These are phyloP conservation scores for Wickerhamiella siamensis DNA, from an alignment of 805 yeast species.

Conservation along the genomic window DNA sequence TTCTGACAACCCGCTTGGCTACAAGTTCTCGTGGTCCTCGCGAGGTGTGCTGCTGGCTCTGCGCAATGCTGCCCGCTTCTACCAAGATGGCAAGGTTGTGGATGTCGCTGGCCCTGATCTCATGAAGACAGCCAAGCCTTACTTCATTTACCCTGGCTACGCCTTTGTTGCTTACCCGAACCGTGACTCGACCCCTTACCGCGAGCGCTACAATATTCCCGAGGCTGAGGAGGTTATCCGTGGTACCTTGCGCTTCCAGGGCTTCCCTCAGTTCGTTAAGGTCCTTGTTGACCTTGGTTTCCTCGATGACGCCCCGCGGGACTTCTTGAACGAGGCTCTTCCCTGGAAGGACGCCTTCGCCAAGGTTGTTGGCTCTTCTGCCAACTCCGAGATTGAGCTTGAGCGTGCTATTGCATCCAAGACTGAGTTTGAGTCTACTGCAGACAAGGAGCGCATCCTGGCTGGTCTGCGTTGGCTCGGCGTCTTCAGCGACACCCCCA, in stretches of 20 bases:
- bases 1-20: conserved; percentile 95
- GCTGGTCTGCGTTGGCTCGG: conserved; percentile 92
- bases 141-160: conserved; percentile 89
- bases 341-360: conserved; percentile 88
- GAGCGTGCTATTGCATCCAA: conserved; percentile 59
- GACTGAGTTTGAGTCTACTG: conserved; percentile 67
- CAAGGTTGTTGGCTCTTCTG: conserved; percentile 56
- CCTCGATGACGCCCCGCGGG: conserved; percentile 61
- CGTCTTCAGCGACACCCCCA: conserved; percentile 59
- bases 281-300: conserved; percentile 89
- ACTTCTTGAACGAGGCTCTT: conserved; percentile 36
- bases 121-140: conserved; percentile 90
- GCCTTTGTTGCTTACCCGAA: conserved; percentile 93
- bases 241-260: conserved; percentile 96
- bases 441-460: conserved; percentile 74
- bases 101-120: conserved; percentile 75
- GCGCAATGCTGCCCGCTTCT: conserved; percentile 84
- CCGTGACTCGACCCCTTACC: conserved; percentile 92
- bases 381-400: conserved; percentile 58
- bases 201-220: conserved; percentile 83
- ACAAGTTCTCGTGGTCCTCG: conserved; percentile 98
- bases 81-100: conserved; percentile 70
- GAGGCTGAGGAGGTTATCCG: conserved; percentile 95
- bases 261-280: conserved; percentile 96
- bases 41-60: conserved; percentile 94